Percentiles rank a stretch among this genome's conserved stretches.
These are phyloP conservation scores for Huntiella decipiens DNA, from an alignment of 2,329 filamentous ascomycete genomes.

Conservation along the genomic window DNA sequence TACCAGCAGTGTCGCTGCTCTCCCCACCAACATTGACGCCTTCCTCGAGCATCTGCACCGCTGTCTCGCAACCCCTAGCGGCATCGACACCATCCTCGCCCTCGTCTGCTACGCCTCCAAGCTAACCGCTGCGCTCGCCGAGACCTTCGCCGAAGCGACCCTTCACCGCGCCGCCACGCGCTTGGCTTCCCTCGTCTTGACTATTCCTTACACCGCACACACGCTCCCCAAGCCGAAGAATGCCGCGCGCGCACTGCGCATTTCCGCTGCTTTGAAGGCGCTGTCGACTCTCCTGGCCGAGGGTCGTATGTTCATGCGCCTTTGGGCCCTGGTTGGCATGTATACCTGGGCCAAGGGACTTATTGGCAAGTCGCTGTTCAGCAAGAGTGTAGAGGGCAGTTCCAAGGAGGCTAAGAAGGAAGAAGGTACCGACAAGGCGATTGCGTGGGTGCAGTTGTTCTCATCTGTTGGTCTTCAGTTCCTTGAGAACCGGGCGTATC, in stretches of 20 bases:
- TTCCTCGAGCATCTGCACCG: conserved; percentile 38
- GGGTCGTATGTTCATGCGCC: conserved; percentile 49
- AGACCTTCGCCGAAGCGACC: conserved; percentile 34
- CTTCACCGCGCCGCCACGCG: conserved; percentile 32
- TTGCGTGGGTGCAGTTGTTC: conserved; percentile 50
- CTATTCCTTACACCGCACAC: conserved; percentile 30
- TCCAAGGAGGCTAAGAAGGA: conserved; percentile 14
- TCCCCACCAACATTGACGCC: conserved; percentile 27
- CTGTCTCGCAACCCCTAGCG: conserved; percentile 46
- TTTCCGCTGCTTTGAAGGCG: conserved; percentile 29
- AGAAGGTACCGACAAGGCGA: conserved; percentile 23
- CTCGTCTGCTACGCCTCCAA: conserved; percentile 50
- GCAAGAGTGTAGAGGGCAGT: conserved; percentile 9
- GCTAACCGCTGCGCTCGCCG: conserved; percentile 31
- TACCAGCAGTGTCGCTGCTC: conserved; percentile 13
- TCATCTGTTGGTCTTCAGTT: conserved; percentile 54
- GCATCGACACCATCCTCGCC: conserved; percentile 51
- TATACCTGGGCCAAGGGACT: conserved; percentile 45
- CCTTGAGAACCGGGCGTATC: conserved; percentile 67
- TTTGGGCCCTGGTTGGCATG: conserved; percentile 61
- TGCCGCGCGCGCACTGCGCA: conserved; percentile 8
- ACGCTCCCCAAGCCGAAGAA: conserved; percentile 18
- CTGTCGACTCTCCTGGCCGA: conserved; percentile 51
- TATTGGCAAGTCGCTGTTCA: conserved; percentile 15
- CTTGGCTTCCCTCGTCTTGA: conserved; percentile 32